Base-by-base conservation (phyloP, 495 filamentous ascomycete genomes). In the Darksidea phi region DNA sequence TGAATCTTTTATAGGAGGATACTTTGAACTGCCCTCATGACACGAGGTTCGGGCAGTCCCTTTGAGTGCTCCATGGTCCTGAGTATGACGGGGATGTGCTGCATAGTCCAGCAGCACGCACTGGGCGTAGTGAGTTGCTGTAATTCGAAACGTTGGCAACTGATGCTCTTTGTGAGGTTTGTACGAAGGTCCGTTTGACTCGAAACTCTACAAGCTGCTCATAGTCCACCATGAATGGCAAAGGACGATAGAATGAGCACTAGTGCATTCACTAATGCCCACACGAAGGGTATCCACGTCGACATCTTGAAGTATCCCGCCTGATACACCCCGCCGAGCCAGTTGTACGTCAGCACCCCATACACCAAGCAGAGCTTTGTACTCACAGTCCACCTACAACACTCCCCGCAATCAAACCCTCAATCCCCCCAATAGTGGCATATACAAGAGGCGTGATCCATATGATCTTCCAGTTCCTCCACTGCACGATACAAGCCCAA, bases 241-340 rank as follows among this genome's bases (percentile, higher is more conserved):
- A 96, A 98, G 13, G 92, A 96, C 3, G 92, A 94, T 42, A 97
- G 73, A 52, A 97, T 88, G 42, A 98, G 72, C n/a, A 96, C 83
- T 54, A 97, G 72, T 1, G 95, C 84, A 68, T 92, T 96, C 71
- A 96, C 87, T 64, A 88, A 79, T n/a, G 86, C 88, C 94, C 94
- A 98, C 50, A 95, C 80, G 68, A 96, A 90, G 13, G 94, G 94
- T 41, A 96, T 87, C 94, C 95, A 98, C 1, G 94, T 97, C 52
- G 91, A 95, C 93, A 97, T 96, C 62, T 84, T 76, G 70, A 95
- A 96, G 73, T 86, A 89, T 28, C 91, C 94, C 15, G 90, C 83
- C 63, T 88, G 84, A 69, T 97, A 98, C 45, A 94, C 84, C 6
- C 88, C 88, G 23, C 90, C 91, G 11, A 98, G 82, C 50, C 93